phyloP scores from a whole-genome alignment of 352 stramenopile species.

The Phytopythium boreale region DNA sequence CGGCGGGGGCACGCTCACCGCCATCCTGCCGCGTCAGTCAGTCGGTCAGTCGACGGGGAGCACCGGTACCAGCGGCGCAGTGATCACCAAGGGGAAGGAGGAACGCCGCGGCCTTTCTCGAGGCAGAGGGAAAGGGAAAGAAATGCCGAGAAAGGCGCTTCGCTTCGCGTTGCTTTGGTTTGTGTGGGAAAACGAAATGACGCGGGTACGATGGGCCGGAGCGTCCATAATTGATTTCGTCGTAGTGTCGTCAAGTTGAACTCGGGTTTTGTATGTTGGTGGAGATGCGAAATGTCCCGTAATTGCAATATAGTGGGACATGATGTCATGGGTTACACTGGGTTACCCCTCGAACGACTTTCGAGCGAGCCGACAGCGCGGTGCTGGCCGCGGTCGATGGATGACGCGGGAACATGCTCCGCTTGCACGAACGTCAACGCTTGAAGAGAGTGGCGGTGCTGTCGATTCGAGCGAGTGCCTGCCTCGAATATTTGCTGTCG shows the following conservation, averaged over 20 bases:
- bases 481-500: neutral
- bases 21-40: constrained; percentile 1
- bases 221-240: neutral
- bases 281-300: neutral
- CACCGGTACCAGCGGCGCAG: too few relatives aligned
- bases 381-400: too few relatives aligned
- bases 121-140: too few relatives aligned
- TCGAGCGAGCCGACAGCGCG: too few relatives aligned
- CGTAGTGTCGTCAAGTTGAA: neutral
- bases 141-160: neutral
- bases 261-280: neutral
- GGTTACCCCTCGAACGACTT: too few relatives aligned
- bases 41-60: too few relatives aligned
- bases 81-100: too few relatives aligned
- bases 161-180: neutral
- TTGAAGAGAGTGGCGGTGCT: neutral
- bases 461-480: neutral
- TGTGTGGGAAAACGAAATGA: neutral
- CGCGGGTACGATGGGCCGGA: neutral
- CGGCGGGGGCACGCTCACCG: constrained; percentile 37
- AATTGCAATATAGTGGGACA: neutral
- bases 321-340: neutral
- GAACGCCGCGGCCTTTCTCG: too few relatives aligned
- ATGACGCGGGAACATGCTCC: too few relatives aligned
- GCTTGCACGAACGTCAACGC: neutral